These are phyloP conservation scores for Gnetum montanum DNA, from an alignment of 75 land plant species.

Conservation along the genomic window DNA sequence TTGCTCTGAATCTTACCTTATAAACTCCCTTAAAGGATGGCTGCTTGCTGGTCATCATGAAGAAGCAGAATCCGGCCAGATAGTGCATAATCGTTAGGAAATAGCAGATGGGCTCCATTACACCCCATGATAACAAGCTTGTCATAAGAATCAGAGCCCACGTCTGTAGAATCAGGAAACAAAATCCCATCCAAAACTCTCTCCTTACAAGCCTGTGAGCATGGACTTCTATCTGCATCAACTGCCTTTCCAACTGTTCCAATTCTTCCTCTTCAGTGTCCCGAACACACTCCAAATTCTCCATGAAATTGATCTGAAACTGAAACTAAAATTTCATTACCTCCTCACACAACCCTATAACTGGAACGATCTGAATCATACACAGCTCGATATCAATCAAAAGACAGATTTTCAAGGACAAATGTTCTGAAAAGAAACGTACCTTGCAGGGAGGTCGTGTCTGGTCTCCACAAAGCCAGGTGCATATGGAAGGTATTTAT, in stretches of 20 bases:
- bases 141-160: slow-evolving; percentile 47
- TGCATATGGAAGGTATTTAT: no score
- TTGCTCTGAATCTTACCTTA: slow-evolving; percentile 36
- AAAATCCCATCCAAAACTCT: slow-evolving; percentile 54
- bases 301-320: slow-evolving; percentile 21
- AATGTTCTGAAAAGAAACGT: no score
- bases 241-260: slow-evolving; percentile 29
- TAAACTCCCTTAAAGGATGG: slow-evolving; percentile 69
- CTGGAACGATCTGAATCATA: no score
- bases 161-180: slow-evolving; percentile 34
- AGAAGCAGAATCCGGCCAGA: slow-evolving; percentile 66
- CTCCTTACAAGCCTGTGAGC: slow-evolving; percentile 35
- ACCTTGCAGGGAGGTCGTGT: no score
- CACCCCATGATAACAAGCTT: slow-evolving; percentile 80
- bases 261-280: slow-evolving; percentile 35
- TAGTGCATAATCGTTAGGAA: slow-evolving; percentile 47
- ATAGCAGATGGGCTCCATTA: slow-evolving; percentile 81
- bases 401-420: no score
- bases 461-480: no score
- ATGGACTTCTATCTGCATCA: slow-evolving; percentile 32
- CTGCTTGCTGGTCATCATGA: slow-evolving; percentile 59
- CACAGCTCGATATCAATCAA: no score
- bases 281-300: no score
- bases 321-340: slow-evolving; percentile 1
- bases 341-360: no score